Evolutionary conservation across 2,329 filamentous ascomycete genomes (phyloP).

Genomic region (Fusarium buxicola): DNA sequence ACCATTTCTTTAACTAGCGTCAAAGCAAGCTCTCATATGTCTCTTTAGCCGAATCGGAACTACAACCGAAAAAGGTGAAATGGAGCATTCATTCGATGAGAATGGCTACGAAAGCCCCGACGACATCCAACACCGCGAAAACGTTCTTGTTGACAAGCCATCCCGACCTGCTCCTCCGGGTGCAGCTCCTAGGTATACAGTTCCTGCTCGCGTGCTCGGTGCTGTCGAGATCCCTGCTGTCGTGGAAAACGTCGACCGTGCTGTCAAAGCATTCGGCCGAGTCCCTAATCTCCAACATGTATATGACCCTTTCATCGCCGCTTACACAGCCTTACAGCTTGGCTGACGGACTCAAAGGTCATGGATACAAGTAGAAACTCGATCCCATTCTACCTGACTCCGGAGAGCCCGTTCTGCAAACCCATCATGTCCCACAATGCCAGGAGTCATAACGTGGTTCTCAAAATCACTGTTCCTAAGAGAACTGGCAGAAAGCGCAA

Average conservation of each 20-base stretch:
- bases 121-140: conserved; percentile 25
- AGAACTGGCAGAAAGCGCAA: conserved; percentile 89
- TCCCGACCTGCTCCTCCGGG: conserved; percentile 23
- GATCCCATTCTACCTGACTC: conserved; percentile 79
- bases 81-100: conserved; percentile 37
- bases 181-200: conserved; percentile 50
- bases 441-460: conserved; percentile 82
- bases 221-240: conserved; percentile 59
- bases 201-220: conserved; percentile 51
- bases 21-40: not conserved
- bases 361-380: conserved; percentile 62
- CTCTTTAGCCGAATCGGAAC: not conserved
- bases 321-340: not conserved
- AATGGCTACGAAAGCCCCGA: conserved; percentile 38
- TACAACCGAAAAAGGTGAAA: not conserved
- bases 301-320: conserved; percentile 26
- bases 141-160: conserved; percentile 4
- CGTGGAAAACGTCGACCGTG: conserved; percentile 57
- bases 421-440: conserved; percentile 82
- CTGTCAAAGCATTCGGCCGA: conserved; percentile 57
- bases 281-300: conserved; percentile 54
- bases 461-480: conserved; percentile 89
- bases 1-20: not conserved
- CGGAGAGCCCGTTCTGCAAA: conserved; percentile 81
- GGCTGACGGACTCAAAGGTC: conserved; percentile 51